Conservation (phyloP, 306 rosid species). For the Argentina anserina region DNA sequence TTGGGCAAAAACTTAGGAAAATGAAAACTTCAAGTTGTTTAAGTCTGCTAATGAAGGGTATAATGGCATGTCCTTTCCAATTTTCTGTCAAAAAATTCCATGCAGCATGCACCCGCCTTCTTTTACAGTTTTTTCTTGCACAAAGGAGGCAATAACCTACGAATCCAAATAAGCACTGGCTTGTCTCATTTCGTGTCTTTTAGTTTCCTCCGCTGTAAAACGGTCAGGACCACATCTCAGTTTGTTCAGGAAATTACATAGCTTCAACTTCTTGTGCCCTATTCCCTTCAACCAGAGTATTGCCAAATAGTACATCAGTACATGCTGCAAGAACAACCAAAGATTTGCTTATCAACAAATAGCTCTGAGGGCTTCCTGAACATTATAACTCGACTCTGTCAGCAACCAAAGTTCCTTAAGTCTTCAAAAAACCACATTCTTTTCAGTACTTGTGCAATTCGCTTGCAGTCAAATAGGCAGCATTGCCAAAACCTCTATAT, state of each 20-base stretch:
- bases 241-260: background rate
- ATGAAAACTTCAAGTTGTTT: background rate
- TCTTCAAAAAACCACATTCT: background rate
- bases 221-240: background rate
- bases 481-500: background rate
- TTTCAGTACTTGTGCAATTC: background rate
- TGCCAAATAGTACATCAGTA: background rate
- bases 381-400: background rate
- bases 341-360: background rate
- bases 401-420: background rate
- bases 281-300: background rate
- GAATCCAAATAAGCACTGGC: background rate
- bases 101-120: background rate
- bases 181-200: background rate
- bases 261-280: background rate
- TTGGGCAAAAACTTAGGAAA: background rate
- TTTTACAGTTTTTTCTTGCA: background rate
- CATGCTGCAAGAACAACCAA: background rate
- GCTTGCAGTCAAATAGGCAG: background rate
- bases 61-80: background rate
- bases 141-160: background rate
- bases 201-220: background rate
- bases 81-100: background rate
- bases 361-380: background rate
- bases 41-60: background rate